A percentile compares a stretch with the other conserved stretches of the same genome.
Evolutionary conservation across 2,329 filamentous ascomycete species (phyloP).

Genomic region (Pyrenochaeta sp.): DNA sequence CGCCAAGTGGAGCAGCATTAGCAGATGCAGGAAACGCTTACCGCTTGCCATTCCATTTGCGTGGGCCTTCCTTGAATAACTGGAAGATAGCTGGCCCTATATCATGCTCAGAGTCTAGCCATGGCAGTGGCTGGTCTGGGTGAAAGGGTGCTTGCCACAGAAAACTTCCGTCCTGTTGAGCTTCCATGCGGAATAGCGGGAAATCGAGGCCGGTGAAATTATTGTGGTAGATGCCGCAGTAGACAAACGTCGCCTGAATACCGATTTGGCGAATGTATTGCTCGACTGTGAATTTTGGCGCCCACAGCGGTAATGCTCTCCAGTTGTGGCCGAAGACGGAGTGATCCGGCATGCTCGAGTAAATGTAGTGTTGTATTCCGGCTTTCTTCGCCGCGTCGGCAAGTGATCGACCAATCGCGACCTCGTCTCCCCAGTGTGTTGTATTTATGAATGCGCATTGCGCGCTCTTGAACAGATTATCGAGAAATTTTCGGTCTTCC

Average conservation of each 20-base stretch:
- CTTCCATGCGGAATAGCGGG: constrained; percentile 93
- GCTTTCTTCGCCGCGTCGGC: constrained; percentile 88
- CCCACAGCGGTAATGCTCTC: constrained; percentile 89
- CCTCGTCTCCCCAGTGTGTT: constrained; percentile 94
- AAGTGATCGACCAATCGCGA: constrained; percentile 85
- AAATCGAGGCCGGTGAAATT: constrained; percentile 95
- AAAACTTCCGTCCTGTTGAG: constrained; percentile 85
- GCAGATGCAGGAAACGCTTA: constrained; percentile 52
- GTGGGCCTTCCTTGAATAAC: constrained; percentile 90
- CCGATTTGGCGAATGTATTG: constrained; percentile 85
- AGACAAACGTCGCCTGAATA: constrained; percentile 89
- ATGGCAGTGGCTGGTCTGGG: constrained; percentile 85
- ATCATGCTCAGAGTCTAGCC: constrained; percentile 96
- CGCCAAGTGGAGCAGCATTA: constrained; percentile 28
- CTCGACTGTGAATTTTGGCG: constrained; percentile 90
- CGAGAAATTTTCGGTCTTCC: constrained; percentile 78
- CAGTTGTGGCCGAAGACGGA: constrained; percentile 77
- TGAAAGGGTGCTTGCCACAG: constrained; percentile 95
- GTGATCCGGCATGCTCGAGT: constrained; percentile 97
- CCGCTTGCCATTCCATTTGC: constrained; percentile 81
- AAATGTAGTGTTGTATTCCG: constrained; percentile 89
- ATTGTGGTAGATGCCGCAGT: constrained; percentile 98
- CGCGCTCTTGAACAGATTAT: constrained; percentile 80
- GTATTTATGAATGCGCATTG: constrained; percentile 98
- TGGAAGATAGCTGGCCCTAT: constrained; percentile 91